A percentile compares a stretch with the other conserved stretches of the same genome.
Conservation (phyloP, 306 rosid species). For the Vigna trinervia region DNA sequence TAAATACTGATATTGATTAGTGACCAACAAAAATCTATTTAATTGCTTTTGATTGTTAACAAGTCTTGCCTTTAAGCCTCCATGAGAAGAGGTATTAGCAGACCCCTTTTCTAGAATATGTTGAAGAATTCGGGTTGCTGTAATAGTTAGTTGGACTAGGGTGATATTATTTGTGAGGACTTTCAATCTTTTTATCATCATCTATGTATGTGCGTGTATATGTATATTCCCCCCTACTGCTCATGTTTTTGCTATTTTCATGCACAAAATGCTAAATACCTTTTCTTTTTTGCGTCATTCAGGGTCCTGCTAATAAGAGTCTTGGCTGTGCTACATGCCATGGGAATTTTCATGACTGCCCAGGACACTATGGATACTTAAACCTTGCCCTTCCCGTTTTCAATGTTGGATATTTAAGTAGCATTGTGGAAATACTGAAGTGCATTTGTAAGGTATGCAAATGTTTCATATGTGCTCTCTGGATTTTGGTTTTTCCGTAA, state of each 20-base stretch:
- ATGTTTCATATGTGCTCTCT: constrained; percentile 9
- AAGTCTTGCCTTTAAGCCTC: background rate
- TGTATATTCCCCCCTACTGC: background rate
- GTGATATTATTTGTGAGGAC: background rate
- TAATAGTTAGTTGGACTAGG: background rate
- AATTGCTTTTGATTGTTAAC: constrained; percentile 2
- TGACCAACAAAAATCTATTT: background rate
- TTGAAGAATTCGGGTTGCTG: constrained; percentile 9
- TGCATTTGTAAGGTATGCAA: constrained; percentile 87
- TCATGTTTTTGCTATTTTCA: background rate
- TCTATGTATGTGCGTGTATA: background rate
- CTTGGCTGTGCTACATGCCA: constrained; percentile 75
- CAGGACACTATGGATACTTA: constrained; percentile 87
- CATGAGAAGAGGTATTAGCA: background rate
- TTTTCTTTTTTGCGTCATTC: constrained; percentile 29
- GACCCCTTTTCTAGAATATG: background rate
- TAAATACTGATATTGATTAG: background rate
- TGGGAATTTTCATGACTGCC: constrained; percentile 64
- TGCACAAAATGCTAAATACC: constrained; percentile 18
- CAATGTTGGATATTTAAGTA: constrained; percentile 69
- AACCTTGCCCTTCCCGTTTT: constrained; percentile 76
- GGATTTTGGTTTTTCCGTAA: constrained; percentile 11
- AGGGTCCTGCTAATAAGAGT: constrained; percentile 82
- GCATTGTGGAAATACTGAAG: constrained; percentile 72
- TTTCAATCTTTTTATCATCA: constrained; percentile 14